Evolutionary conservation across 129 eudicot species (phyloP).

Genomic region (Chrysanthemum lavandulifolium): DNA sequence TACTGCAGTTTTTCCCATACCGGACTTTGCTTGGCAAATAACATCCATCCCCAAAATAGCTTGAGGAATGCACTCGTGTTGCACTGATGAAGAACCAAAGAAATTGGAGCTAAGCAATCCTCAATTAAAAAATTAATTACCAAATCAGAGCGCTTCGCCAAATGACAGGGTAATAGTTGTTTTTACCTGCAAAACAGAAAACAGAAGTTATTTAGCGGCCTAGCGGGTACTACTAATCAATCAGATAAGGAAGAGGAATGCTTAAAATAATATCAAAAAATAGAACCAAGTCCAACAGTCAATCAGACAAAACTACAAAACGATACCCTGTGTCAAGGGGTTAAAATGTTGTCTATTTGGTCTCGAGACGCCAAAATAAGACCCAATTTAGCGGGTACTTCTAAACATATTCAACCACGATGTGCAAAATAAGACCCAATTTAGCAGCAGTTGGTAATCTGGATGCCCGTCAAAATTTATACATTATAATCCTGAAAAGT

Average conservation of each 20-base stretch:
- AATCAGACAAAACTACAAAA: too few relatives aligned
- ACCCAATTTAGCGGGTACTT: too few relatives aligned
- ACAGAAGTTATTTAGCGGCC: background rate
- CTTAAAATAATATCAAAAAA: background rate
- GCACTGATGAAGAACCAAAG: slow-evolving; percentile 91
- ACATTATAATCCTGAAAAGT: too few relatives aligned
- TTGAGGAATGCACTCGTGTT: slow-evolving; percentile 99
- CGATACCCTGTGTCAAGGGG: too few relatives aligned
- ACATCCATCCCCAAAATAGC: slow-evolving; percentile 99
- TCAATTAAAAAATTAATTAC: slow-evolving; percentile 59
- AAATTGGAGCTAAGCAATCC: slow-evolving; percentile 78
- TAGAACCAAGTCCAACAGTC: background rate
- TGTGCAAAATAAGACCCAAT: too few relatives aligned
- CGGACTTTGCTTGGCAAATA: slow-evolving; percentile 98
- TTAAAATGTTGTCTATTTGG: too few relatives aligned
- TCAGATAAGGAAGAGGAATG: background rate
- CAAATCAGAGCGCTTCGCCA: slow-evolving; percentile 75
- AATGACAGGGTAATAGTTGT: slow-evolving; percentile 49
- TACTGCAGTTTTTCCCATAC: slow-evolving; percentile 99
- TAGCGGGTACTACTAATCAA: background rate
- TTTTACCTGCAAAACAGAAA: slow-evolving; percentile 70
- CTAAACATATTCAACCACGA: too few relatives aligned
- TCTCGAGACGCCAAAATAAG: too few relatives aligned
- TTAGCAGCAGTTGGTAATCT: too few relatives aligned
- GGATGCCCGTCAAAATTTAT: too few relatives aligned